phyloP scores from a whole-genome alignment of 345 rosid species.

The Conringia planisiliqua region DNA sequence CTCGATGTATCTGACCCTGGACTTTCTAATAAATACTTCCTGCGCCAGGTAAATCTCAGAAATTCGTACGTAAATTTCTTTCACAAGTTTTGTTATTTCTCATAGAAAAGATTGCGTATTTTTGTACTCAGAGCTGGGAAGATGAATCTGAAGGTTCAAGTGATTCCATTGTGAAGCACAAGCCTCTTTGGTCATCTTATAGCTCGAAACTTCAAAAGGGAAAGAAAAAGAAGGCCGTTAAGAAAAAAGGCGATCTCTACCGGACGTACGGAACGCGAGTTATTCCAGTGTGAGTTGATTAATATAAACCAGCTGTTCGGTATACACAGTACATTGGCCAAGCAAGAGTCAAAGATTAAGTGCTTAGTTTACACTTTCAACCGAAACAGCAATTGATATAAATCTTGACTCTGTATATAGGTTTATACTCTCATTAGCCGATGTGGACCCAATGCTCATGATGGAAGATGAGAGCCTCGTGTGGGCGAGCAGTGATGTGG shows the following conservation, averaged over 20 bases:
- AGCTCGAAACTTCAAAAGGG: slow-evolving; percentile 46
- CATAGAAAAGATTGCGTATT: slow-evolving; percentile 19
- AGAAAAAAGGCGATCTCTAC: slow-evolving; percentile 70
- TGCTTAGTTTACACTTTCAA: not conserved
- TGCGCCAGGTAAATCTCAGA: slow-evolving; percentile 66
- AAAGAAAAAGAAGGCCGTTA: slow-evolving; percentile 55
- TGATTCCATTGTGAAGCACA: slow-evolving; percentile 88
- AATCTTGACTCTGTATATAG: slow-evolving; percentile 41
- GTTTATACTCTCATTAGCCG: slow-evolving; percentile 92
- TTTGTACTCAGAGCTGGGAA: slow-evolving; percentile 66
- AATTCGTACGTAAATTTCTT: not conserved
- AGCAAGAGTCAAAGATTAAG: not conserved
- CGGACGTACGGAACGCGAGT: slow-evolving; percentile 97
- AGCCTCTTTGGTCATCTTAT: slow-evolving; percentile 88
- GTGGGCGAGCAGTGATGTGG: slow-evolving; percentile 93
- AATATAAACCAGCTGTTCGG: not conserved
- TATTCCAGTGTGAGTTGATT: slow-evolving; percentile 85
- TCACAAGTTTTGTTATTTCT: not conserved
- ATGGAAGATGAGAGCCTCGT: slow-evolving; percentile 99
- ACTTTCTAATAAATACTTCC: slow-evolving; percentile 85
- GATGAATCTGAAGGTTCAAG: slow-evolving; percentile 65
- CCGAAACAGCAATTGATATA: not conserved
- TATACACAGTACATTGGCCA: not conserved
- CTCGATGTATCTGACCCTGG: slow-evolving; percentile 94
- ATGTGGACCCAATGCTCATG: slow-evolving; percentile 85